Evolutionary conservation across 169 alveolate species (phyloP).

Genomic region (Cryptosporidium meleagridis): DNA sequence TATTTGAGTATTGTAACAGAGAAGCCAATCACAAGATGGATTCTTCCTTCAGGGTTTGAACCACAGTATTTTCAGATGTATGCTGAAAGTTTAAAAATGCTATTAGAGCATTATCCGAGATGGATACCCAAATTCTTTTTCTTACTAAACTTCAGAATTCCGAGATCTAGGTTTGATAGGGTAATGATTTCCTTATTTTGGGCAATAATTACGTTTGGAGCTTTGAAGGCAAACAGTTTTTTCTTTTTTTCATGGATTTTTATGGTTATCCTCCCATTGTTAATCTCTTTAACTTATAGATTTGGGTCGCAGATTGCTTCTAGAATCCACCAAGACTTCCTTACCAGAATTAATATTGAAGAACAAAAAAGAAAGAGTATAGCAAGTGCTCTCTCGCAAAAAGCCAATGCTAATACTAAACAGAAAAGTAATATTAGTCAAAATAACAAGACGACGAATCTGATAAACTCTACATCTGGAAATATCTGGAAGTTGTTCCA

Average conservation of each 20-base stretch:
- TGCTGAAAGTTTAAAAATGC: slow-evolving; percentile 42
- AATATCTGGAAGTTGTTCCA: slow-evolving; percentile 27
- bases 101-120: slow-evolving; percentile 63
- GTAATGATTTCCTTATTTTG: slow-evolving; percentile 28
- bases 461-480: slow-evolving; percentile 14
- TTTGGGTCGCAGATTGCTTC: slow-evolving; percentile 71
- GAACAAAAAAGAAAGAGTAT: slow-evolving; percentile 28
- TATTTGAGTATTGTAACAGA: background rate
- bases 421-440: slow-evolving; percentile 7
- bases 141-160: slow-evolving; percentile 52
- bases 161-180: slow-evolving; percentile 56
- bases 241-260: slow-evolving; percentile 6
- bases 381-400: background rate
- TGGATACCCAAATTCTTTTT: slow-evolving; percentile 66
- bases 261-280: slow-evolving; percentile 5
- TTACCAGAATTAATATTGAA: slow-evolving; percentile 39
- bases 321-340: slow-evolving; percentile 27
- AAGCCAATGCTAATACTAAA: background rate
- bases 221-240: background rate
- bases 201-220: background rate
- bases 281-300: slow-evolving; percentile 48
- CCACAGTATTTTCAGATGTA: slow-evolving; percentile 71
- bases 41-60: slow-evolving; percentile 58
- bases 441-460: background rate
- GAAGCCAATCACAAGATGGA: slow-evolving; percentile 55